Base-by-base conservation (phyloP, 2,329 filamentous ascomycete genomes). In the Zalaria sp. region DNA sequence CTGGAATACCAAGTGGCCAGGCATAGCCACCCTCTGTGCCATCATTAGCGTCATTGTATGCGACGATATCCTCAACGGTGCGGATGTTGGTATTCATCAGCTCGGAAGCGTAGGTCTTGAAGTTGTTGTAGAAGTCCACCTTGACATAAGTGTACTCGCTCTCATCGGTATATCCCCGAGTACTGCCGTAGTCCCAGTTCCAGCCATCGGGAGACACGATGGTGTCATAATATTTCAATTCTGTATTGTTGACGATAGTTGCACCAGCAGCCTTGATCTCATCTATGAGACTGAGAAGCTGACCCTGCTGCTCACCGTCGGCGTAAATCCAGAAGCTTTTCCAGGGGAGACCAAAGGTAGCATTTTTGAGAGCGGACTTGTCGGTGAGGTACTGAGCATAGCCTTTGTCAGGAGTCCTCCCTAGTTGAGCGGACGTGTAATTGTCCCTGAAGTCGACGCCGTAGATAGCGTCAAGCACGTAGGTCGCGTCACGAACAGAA, bases 81-180 rank as follows among this genome's bases (percentile, higher is more conserved):
- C 64, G 66, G 32, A 81, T 68, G 4, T 67, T 55, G 4, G 76
- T 80, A 59, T 82, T 81, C 25, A 64, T 60, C 0, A 84, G 65
- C 48, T 77, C 71, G 1, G 72, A 64, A 0, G 84, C 71, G 49
- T 84, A 85, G 1, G 63, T 57, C 42, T 70, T 68, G 56, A 84
- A 72, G 57, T 81, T 73, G 58, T 79, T 73, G 51, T 80, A 81
- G 51, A 81, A 81, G 54, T 83, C 77, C 0, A 79, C 75, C 57
- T 83, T 84, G 48, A 86, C 68, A 38, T 80, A 75, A 0, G 77
- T 82, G 59, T 79, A 85, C 56, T 85, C 81, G 9, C 77, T 83
- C 58, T 84, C 75, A 46, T 85, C 83, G n/a, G 76, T 62, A 51
- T 65, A 76, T 2, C 78, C 77, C 3, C 78, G 71, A 1, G 65